Evolutionary conservation across 176 grass and related monocot species (phyloP), one percentile per base, ranked within the genome.

Genomic region (Puya raimondii): DNA sequence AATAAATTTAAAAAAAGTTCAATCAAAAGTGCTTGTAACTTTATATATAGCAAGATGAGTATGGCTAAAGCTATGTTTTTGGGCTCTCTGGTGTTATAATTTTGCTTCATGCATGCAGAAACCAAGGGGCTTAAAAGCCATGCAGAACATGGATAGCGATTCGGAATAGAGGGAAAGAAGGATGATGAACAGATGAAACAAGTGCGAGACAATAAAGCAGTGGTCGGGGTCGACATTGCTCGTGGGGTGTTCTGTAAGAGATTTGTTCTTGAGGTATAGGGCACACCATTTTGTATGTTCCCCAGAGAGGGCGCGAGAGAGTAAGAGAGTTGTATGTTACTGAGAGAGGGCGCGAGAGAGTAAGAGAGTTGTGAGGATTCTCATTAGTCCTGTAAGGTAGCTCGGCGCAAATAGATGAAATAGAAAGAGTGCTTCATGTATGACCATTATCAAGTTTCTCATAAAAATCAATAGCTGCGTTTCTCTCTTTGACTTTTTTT

Each of bases 101-200:
- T 61, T 2, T 18, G 10, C 2, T 61, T 61, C 16, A 16, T 61
- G 83, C 2, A 71, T 58, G 49, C 86, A 96, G 92, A 90, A 78
- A 51, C 88, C 92, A 22, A 86, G 85, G 76, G 92, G 92, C 69
- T 64, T 96, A 70, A 96, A 79, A 79, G 92, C 88, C 53, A 91
- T 96, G 88, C 85, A 86, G 26, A 85, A 85, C 58, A 85, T 96
- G 88, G 88, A 96, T 15, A 96, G 92, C 22, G 92, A 96, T 76
- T 96, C 92, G 0, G 92, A 96, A 69, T 91, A 87, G 78, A 42
- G 63, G 23, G 11, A 65, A 64, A 72, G 56, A 22, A 61, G 56
- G 56, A 61, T 61, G 16, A 20, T 20, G 21, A 2, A 2, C 9
- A 2, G 56, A 20, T 0, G 0, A 16, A 59, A 10, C 5, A 10